A percentile compares a stretch with the other conserved stretches of the same genome.
Evolutionary conservation across 345 rosid species (phyloP).

Genomic region (Xanthoceras sorbifolium): DNA sequence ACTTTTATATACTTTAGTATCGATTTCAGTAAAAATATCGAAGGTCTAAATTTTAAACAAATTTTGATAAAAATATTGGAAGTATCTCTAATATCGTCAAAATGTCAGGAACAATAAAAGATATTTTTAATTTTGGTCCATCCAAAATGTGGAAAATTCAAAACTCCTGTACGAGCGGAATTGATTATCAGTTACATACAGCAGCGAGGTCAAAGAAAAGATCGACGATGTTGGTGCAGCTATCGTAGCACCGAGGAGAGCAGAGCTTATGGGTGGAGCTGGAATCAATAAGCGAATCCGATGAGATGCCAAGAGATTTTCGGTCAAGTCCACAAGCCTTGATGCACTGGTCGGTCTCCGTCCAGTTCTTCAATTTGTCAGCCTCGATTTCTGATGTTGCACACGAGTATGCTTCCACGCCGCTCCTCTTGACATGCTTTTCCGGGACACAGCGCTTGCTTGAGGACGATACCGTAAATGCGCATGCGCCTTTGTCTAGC

Average conservation of each 20-base stretch:
- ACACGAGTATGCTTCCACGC: constrained; percentile 58
- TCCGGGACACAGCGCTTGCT: constrained; percentile 86
- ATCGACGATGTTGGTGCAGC: constrained; percentile 78
- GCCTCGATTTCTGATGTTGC: constrained; percentile 70
- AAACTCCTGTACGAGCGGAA: no score
- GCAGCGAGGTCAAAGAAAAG: constrained; percentile 90
- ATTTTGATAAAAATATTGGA: no score
- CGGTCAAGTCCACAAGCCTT: constrained; percentile 75
- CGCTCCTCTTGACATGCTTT: constrained; percentile 60
- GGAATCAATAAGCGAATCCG: constrained; percentile 77
- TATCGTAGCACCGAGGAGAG: constrained; percentile 67
- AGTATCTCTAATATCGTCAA: no score
- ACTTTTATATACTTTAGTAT: no score
- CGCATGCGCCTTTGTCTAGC: constrained; percentile 55
- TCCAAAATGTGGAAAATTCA: no score
- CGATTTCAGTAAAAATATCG: no score
- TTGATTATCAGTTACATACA: constrained; percentile 46
- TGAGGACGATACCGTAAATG: constrained; percentile 69
- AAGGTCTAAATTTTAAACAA: no score
- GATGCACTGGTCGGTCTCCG: constrained; percentile 72
- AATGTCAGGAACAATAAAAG: no score
- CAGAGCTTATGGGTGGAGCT: constrained; percentile 63
- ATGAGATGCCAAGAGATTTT: constrained; percentile 75
- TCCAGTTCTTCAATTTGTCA: constrained; percentile 53
- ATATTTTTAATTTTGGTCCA: no score